Conservation (phyloP, 352 stramenopile genomes). For the Pythium periplocum region DNA sequence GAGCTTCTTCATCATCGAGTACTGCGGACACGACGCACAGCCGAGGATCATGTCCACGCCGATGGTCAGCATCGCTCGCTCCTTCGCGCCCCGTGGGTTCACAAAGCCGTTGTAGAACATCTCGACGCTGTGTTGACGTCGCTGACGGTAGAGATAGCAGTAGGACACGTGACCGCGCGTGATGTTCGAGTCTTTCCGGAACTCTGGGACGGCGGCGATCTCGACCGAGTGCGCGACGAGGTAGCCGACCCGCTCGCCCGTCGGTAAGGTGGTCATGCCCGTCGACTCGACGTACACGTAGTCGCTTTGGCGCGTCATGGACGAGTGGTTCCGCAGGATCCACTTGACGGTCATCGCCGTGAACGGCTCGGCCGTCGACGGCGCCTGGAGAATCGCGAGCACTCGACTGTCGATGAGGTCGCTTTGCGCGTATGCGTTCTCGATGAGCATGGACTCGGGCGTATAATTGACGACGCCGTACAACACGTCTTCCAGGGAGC, state of each 20-base stretch:
- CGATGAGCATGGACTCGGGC: slow-evolving; percentile 53
- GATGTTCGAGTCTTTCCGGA: slow-evolving; percentile 63
- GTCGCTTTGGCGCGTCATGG: slow-evolving; percentile 53
- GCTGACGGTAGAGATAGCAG: slow-evolving; percentile 43
- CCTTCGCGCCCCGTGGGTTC: slow-evolving; percentile 40
- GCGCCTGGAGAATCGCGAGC: slow-evolving; percentile 39
- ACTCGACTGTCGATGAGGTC: slow-evolving; percentile 54
- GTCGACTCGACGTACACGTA: slow-evolving; percentile 65
- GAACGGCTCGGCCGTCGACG: slow-evolving; percentile 43
- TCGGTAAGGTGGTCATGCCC: slow-evolving; percentile 40
- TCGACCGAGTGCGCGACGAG: slow-evolving; percentile 55
- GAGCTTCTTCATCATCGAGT: slow-evolving; percentile 69
- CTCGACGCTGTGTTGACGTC: slow-evolving; percentile 30
- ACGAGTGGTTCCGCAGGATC: slow-evolving; percentile 46
- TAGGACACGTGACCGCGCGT: slow-evolving; percentile 50
- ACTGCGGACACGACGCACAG: slow-evolving; percentile 44
- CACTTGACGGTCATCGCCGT: slow-evolving; percentile 60
- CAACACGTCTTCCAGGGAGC: slow-evolving; percentile 41
- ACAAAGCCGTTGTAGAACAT: slow-evolving; percentile 53
- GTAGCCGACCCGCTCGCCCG: slow-evolving; percentile 50
- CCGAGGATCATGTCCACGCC: slow-evolving; percentile 40
- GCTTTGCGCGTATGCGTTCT: slow-evolving; percentile 34
- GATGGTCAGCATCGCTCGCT: slow-evolving; percentile 37
- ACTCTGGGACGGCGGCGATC: slow-evolving; percentile 38
- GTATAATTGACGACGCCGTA: slow-evolving; percentile 53